Conservation (phyloP, 2,329 filamentous ascomycete genomes). For the Rhynchosporium secalis region DNA sequence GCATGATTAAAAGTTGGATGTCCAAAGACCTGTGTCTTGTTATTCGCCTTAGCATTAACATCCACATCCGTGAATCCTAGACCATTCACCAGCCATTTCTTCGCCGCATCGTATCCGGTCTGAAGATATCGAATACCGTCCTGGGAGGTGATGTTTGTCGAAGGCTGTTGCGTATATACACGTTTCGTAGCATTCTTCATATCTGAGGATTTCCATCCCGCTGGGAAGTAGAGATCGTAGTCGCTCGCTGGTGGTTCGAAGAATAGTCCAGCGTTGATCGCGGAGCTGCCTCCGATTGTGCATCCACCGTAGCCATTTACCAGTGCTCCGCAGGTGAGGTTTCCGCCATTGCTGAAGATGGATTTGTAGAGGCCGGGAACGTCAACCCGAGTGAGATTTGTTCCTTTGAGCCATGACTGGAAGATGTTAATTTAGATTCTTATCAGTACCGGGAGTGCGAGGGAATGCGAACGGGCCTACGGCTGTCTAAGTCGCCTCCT, state of each 20-base stretch:
- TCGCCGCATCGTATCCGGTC: constrained; percentile 48
- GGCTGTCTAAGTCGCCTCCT: constrained; percentile 45
- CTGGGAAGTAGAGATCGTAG: constrained; percentile 51
- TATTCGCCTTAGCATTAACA: constrained; percentile 47
- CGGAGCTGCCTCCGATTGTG: constrained; percentile 52
- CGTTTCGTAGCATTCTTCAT: constrained; percentile 48
- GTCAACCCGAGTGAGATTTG: constrained; percentile 51
- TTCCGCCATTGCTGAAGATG: constrained; percentile 47
- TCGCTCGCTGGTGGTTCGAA: constrained; percentile 55
- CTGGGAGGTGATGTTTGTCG: constrained; percentile 46
- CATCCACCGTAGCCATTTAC: constrained; percentile 50
- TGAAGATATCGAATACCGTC: constrained; percentile 50
- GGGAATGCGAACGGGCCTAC: constrained; percentile 39
- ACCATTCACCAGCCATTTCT: constrained; percentile 51
- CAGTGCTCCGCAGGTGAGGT: constrained; percentile 45
- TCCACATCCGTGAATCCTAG: constrained; percentile 50
- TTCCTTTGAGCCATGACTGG: constrained; percentile 48
- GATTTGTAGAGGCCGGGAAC: constrained; percentile 52
- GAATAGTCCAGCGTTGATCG: constrained; percentile 55
- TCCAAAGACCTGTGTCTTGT: constrained; percentile 51
- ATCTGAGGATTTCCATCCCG: constrained; percentile 52
- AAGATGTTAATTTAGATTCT: neutral
- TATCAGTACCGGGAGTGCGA: neutral
- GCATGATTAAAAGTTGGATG: constrained; percentile 50
- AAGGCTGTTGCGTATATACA: constrained; percentile 47